These are phyloP conservation scores for Penicillium argentinense DNA, from an alignment of 495 filamentous ascomycete genomes.

Conservation along the genomic window DNA sequence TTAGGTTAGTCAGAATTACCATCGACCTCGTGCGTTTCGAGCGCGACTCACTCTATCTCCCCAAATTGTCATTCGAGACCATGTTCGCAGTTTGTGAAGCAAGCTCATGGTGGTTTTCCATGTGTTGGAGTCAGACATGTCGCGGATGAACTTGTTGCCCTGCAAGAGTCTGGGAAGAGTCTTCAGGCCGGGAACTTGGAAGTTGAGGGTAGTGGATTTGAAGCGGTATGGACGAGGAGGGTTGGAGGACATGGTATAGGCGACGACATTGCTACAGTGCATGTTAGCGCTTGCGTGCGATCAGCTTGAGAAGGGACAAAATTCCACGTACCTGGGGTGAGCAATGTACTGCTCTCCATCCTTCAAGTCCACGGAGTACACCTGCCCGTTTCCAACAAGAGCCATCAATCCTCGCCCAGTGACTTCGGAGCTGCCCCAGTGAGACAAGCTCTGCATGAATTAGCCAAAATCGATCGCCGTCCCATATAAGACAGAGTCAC, in stretches of 20 bases:
- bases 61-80: constrained; percentile 80
- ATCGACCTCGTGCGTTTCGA: neutral
- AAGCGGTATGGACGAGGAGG: constrained; percentile 82
- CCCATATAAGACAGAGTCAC: constrained; percentile 9
- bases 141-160: constrained; percentile 66
- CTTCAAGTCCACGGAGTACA: constrained; percentile 77
- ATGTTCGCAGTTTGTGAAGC: constrained; percentile 67
- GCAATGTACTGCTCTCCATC: constrained; percentile 83
- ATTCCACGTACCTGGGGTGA: constrained; percentile 78
- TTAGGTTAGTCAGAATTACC: neutral
- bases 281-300: constrained; percentile 17
- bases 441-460: constrained; percentile 65
- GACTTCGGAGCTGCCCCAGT: constrained; percentile 87
- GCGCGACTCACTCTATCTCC: constrained; percentile 67
- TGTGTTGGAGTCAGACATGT: constrained; percentile 63
- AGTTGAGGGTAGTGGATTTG: constrained; percentile 68
- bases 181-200: constrained; percentile 72
- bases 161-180: constrained; percentile 54
- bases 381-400: constrained; percentile 78
- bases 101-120: constrained; percentile 65
- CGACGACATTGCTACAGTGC: constrained; percentile 71
- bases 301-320: too few relatives aligned
- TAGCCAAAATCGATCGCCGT: constrained; percentile 28
- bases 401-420: constrained; percentile 86
- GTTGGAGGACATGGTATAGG: constrained; percentile 74